phyloP scores from a whole-genome alignment of 768 basidiomycete genomes.

The Sporobolomyces roseus region DNA sequence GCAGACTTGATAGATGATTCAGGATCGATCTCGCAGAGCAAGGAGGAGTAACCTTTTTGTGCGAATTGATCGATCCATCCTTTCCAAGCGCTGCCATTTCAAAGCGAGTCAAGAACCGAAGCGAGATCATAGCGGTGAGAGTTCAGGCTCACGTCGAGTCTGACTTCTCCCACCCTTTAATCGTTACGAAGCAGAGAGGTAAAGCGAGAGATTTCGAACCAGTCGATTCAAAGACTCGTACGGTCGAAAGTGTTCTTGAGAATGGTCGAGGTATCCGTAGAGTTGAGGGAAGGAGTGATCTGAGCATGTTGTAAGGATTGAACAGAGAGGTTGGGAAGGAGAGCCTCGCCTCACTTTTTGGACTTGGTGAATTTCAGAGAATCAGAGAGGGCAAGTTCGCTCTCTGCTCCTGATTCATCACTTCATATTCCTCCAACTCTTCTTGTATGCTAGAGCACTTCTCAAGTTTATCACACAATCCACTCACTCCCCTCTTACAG shows the following conservation, averaged over 20 bases:
- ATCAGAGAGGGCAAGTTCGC: too few relatives aligned
- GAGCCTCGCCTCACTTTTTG: too few relatives aligned
- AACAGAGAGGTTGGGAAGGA: too few relatives aligned
- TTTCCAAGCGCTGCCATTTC: not conserved
- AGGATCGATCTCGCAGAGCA: slow-evolving; percentile 34
- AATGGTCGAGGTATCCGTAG: too few relatives aligned
- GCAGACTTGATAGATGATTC: not conserved
- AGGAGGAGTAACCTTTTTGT: slow-evolving; percentile 33
- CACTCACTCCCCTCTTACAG: not conserved
- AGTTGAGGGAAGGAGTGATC: too few relatives aligned
- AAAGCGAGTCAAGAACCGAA: not conserved
- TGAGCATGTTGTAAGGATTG: too few relatives aligned
- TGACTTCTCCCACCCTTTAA: slow-evolving; percentile 4
- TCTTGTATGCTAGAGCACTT: not conserved
- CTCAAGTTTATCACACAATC: not conserved
- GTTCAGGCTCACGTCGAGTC: slow-evolving; percentile 2
- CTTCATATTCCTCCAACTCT: too few relatives aligned
- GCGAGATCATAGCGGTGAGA: too few relatives aligned
- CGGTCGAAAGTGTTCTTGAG: not conserved
- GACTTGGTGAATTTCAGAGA: too few relatives aligned
- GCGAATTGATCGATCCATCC: slow-evolving; percentile 24
- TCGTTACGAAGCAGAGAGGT: slow-evolving; percentile 30
- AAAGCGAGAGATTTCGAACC: slow-evolving; percentile 20
- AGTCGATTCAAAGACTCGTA: not conserved
- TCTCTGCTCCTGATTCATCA: too few relatives aligned